These are phyloP conservation scores for Candida schatavii DNA, from an alignment of 805 yeast genomes.

Conservation along the genomic window DNA sequence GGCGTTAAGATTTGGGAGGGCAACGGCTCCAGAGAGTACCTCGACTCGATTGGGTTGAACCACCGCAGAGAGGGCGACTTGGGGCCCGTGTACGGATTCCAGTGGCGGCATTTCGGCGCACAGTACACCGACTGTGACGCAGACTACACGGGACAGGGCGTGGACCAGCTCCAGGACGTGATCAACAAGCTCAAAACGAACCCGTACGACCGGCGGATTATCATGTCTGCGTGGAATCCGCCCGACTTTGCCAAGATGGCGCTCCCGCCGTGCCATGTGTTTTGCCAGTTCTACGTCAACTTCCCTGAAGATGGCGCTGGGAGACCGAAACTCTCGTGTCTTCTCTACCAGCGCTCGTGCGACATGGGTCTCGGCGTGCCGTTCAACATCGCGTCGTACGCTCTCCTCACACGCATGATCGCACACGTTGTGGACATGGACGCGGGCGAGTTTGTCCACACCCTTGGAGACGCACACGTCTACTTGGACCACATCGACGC, in stretches of 20 bases:
- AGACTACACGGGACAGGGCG: slow-evolving; percentile 84
- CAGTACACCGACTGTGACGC: slow-evolving; percentile 81
- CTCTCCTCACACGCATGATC: slow-evolving; percentile 87
- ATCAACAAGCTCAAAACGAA: slow-evolving; percentile 77
- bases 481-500: slow-evolving; percentile 93
- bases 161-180: slow-evolving; percentile 81
- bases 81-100: slow-evolving; percentile 98
- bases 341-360: slow-evolving; percentile 94
- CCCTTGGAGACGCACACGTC: slow-evolving; percentile 96
- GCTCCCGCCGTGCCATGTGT: slow-evolving; percentile 96
- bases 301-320: slow-evolving; percentile 54
- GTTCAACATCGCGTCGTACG: slow-evolving; percentile 95
- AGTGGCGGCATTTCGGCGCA: slow-evolving; percentile 99
- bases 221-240: slow-evolving; percentile 98
- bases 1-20: slow-evolving; percentile 99
- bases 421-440: slow-evolving; percentile 95
- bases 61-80: slow-evolving; percentile 88
- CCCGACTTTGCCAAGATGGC: slow-evolving; percentile 95
- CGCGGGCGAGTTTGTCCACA: slow-evolving; percentile 92
- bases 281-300: slow-evolving; percentile 90
- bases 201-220: slow-evolving; percentile 93
- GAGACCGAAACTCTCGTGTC: slow-evolving; percentile 79
- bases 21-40: slow-evolving; percentile 88
- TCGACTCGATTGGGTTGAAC: slow-evolving; percentile 77
- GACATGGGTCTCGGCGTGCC: slow-evolving; percentile 99